These are phyloP conservation scores for Monosporascus sp. DNA, from an alignment of 2,329 filamentous ascomycete species.

Conservation along the genomic window DNA sequence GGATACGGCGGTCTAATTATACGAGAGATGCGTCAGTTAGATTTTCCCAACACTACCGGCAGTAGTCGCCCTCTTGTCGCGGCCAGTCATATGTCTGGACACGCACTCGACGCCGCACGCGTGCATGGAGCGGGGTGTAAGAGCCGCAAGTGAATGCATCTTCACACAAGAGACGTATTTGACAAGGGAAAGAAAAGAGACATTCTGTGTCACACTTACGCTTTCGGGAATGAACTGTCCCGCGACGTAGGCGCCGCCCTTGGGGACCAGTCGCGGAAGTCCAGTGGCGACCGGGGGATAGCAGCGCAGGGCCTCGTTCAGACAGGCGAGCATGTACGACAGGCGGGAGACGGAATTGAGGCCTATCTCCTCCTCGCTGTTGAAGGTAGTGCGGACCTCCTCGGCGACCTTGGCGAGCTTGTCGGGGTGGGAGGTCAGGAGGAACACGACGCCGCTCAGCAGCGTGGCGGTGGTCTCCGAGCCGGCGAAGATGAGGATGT, in stretches of 20 bases:
- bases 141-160: too few species aligned
- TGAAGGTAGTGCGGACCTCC: slow-evolving; percentile 36
- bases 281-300: slow-evolving; percentile 31
- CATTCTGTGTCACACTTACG: slow-evolving; percentile 12
- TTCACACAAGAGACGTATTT: background rate
- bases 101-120: too few species aligned
- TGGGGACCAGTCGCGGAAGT: slow-evolving; percentile 18
- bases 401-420: slow-evolving; percentile 27
- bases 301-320: slow-evolving; percentile 38
- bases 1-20: slow-evolving; percentile 29
- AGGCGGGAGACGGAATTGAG: slow-evolving; percentile 28
- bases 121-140: too few species aligned
- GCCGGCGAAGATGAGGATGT: slow-evolving; percentile 38
- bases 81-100: too few species aligned
- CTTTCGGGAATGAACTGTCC: slow-evolving; percentile 21
- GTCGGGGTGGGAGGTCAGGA: slow-evolving; percentile 34
- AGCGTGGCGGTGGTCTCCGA: slow-evolving; percentile 48
- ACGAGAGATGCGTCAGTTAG: slow-evolving; percentile 6
- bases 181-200: background rate
- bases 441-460: slow-evolving; percentile 33
- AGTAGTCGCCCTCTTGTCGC: too few species aligned
- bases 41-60: background rate
- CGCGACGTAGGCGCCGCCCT: slow-evolving; percentile 20
- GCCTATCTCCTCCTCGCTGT: slow-evolving; percentile 34
- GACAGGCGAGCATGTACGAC: slow-evolving; percentile 35